Conservation (phyloP, 169 alveolate species). For the Cryptosporidium bovis region DNA sequence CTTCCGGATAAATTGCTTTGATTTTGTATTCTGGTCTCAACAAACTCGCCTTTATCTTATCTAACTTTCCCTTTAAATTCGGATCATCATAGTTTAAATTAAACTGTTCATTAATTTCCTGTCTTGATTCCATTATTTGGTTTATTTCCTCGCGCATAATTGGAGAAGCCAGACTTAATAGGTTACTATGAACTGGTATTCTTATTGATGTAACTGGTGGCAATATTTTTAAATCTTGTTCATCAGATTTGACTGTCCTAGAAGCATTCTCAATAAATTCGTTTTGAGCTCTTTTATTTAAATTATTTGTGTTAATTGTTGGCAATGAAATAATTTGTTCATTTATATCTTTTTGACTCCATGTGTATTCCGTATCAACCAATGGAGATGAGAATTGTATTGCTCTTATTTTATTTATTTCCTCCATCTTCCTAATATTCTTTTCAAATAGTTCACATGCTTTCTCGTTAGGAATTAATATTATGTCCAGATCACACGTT, state of each 20-base stretch:
- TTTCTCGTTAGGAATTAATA: conserved; percentile 56
- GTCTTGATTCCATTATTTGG: conserved; percentile 69
- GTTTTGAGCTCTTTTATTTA: conserved; percentile 53
- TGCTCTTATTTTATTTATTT: conserved; percentile 46
- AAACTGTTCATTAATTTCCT: conserved; percentile 69
- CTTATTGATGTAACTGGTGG: conserved; percentile 66
- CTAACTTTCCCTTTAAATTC: conserved; percentile 30
- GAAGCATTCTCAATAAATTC: conserved; percentile 35
- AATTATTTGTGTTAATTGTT: conserved; percentile 28
- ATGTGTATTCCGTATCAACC: conserved; percentile 37
- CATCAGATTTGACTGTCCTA: conserved; percentile 5
- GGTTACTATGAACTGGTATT: conserved; percentile 70
- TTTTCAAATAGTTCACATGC: conserved; percentile 61
- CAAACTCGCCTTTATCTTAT: conserved; percentile 57
- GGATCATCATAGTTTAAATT: conserved; percentile 40
- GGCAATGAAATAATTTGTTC: conserved; percentile 54
- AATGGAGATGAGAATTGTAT: conserved; percentile 54
- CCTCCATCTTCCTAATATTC: conserved; percentile 63
- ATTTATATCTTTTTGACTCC: not conserved
- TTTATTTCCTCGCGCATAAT: conserved; percentile 73
- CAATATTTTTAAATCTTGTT: conserved; percentile 15
- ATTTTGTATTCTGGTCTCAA: conserved; percentile 72
- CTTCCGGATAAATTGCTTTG: conserved; percentile 73
- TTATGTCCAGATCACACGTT: conserved; percentile 62
- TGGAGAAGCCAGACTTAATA: conserved; percentile 69